Evolutionary conservation across 1,139 yeast genomes (phyloP), one percentile per base, ranked within the genome.

Genomic region (Meyerozyma athensensis): DNA sequence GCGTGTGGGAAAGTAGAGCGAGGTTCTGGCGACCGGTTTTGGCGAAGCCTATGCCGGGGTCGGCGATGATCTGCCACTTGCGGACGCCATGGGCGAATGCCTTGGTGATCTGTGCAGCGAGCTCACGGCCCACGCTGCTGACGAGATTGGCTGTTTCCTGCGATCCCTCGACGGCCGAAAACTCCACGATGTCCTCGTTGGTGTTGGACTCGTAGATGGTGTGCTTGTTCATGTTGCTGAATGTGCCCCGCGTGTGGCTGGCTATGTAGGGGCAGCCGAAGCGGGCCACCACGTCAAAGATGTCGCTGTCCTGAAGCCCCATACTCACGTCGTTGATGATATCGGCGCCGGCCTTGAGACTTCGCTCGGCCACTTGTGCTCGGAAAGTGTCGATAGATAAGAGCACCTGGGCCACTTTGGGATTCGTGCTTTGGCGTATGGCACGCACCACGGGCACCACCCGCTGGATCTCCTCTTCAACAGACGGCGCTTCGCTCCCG

Each of bases 1-100:
- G 70, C 3, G 84, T 71, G 39, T 79, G 68, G 41, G 79, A 74
- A 20, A 92, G 68, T 1, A 89, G 50, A 9, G 73, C 70, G 33
- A 90, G 50, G 56, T 90, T 92, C 52, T 90, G 96, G 7, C 58
- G 48, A 33, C 73, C 52, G 38, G 71, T 72, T 56, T 92, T 92
- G 16, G 97, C 97, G 62, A 92, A 92, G 2, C 98, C 98, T 37
- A 92, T 63, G 1, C 98, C 98, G 0, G 99, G 98, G 58, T 92
- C 99, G 9, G 89, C 55, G 13, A 94, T 79, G 2, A 92, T 65
- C 59, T 92, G 97, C 96, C 97, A 92, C 56, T 94, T 79, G 41
- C 71, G 70, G 1, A 92, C 77, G 1, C 96, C 96, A 0, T 62
- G 63, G 0, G 50, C 54, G 36, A 76, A 63, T 7, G 96, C 95